A percentile compares a stretch with the other conserved stretches of the same genome.
Evolutionary conservation across 129 eudicot species (phyloP).

Genomic region (Smallanthus sonchifolius): DNA sequence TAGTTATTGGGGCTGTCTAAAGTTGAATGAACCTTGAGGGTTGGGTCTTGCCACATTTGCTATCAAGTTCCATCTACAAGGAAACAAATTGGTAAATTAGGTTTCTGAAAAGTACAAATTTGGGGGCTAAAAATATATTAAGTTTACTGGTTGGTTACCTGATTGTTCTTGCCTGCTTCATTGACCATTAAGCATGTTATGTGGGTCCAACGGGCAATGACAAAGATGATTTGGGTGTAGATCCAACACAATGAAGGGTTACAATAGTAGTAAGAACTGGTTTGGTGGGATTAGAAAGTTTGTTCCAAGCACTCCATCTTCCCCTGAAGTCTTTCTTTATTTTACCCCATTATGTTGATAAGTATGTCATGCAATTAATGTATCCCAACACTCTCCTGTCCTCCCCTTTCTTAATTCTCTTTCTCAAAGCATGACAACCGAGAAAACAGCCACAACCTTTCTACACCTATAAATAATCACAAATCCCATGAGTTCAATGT

Average conservation of each 20-base stretch:
- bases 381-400: too few species aligned
- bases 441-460: too few species aligned
- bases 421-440: too few species aligned
- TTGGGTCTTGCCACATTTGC: slow-evolving; percentile 95
- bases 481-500: too few species aligned
- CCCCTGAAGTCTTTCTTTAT: too few species aligned
- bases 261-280: slow-evolving; percentile 49
- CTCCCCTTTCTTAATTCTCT: too few species aligned
- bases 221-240: slow-evolving; percentile 36
- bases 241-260: slow-evolving; percentile 47
- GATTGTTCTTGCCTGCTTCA: slow-evolving; percentile 84
- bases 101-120: neutral
- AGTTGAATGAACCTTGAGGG: slow-evolving; percentile 84
- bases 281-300: too few species aligned
- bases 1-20: slow-evolving; percentile 49
- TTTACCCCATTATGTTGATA: too few species aligned
- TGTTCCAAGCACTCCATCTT: too few species aligned
- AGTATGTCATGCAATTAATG: too few species aligned
- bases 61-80: slow-evolving; percentile 71
- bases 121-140: neutral
- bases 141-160: slow-evolving; percentile 45
- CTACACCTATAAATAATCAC: too few species aligned
- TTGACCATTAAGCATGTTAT: slow-evolving; percentile 73
- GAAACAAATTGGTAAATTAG: neutral
- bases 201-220: slow-evolving; percentile 71